These are phyloP conservation scores for Ceriops tagal DNA, from an alignment of 345 rosid species.

Conservation along the genomic window DNA sequence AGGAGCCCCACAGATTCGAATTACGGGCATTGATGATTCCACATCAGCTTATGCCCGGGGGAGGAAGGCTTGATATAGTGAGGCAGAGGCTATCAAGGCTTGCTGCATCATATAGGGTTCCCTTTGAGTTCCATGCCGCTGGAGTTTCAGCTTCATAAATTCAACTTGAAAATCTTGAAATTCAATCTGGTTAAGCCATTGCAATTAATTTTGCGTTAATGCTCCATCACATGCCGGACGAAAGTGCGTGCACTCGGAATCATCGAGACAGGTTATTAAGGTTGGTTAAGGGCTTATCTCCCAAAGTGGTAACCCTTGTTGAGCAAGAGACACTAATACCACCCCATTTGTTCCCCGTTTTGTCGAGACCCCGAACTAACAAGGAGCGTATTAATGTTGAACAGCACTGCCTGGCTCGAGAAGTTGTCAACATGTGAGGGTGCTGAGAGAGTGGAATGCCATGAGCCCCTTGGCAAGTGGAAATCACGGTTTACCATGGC, in stretches of 20 bases:
- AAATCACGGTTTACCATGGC: slow-evolving; percentile 79
- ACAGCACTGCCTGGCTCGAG: slow-evolving; percentile 97
- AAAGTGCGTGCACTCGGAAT: slow-evolving; percentile 73
- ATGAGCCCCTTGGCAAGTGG: slow-evolving; percentile 82
- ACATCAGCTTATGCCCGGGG: slow-evolving; percentile 72
- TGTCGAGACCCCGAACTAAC: slow-evolving; percentile 61
- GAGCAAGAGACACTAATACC: slow-evolving; percentile 89
- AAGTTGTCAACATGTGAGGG: slow-evolving; percentile 93
- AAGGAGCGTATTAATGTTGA: slow-evolving; percentile 81
- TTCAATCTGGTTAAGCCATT: slow-evolving; percentile 64
- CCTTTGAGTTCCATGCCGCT: slow-evolving; percentile 68
- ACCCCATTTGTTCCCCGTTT: slow-evolving; percentile 76
- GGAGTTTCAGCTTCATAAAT: slow-evolving; percentile 59
- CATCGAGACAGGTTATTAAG: slow-evolving; percentile 83
- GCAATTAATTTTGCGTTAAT: slow-evolving; percentile 75
- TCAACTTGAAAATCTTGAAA: slow-evolving; percentile 54
- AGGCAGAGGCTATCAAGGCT: slow-evolving; percentile 63
- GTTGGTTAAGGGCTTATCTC: slow-evolving; percentile 67
- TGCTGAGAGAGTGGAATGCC: slow-evolving; percentile 82
- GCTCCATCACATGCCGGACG: slow-evolving; percentile 96
- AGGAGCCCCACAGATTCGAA: slow-evolving; percentile 72
- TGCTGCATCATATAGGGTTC: slow-evolving; percentile 66
- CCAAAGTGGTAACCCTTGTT: slow-evolving; percentile 77
- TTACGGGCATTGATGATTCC: slow-evolving; percentile 86
- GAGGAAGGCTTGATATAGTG: slow-evolving; percentile 79